These are phyloP conservation scores for Calonectria pteridis DNA, from an alignment of 2,329 filamentous ascomycete species.

Conservation along the genomic window DNA sequence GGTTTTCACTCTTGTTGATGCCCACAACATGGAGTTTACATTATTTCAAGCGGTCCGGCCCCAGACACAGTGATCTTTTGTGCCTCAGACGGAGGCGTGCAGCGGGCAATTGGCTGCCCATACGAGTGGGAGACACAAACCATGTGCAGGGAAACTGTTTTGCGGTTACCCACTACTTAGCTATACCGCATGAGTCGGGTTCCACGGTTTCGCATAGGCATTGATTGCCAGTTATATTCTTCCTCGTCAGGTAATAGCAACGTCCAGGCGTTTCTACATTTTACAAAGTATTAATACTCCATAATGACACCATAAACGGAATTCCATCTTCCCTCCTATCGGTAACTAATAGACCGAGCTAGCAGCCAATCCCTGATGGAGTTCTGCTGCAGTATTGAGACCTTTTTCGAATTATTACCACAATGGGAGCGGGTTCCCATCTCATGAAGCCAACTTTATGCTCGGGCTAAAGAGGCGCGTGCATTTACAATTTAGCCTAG, in stretches of 20 bases:
- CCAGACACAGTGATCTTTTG: conserved; percentile 45
- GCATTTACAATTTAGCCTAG: neutral
- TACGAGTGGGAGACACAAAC: conserved; percentile 45
- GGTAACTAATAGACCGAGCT: neutral
- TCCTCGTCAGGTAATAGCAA: conserved; percentile 19
- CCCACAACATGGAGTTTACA: conserved; percentile 50
- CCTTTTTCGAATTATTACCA: neutral
- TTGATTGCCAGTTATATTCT: conserved; percentile 37
- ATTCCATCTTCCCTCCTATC: neutral
- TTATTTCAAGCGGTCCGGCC: conserved; percentile 49
- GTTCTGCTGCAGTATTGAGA: neutral
- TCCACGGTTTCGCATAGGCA: conserved; percentile 42
- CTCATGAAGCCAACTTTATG: neutral
- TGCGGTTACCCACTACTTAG: conserved; percentile 39
- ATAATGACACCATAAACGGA: neutral
- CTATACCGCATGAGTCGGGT: conserved; percentile 44
- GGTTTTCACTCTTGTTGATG: conserved; percentile 54
- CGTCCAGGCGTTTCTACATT: neutral
- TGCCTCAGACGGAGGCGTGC: conserved; percentile 44
- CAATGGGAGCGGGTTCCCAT: neutral
- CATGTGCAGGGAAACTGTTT: conserved; percentile 44
- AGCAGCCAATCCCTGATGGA: neutral
- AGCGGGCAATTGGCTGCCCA: conserved; percentile 43
- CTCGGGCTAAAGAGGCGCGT: neutral
- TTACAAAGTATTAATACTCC: neutral